Evolutionary conservation across 2,329 filamentous ascomycete species (phyloP).

Genomic region (Pestalotiopsis sp.): DNA sequence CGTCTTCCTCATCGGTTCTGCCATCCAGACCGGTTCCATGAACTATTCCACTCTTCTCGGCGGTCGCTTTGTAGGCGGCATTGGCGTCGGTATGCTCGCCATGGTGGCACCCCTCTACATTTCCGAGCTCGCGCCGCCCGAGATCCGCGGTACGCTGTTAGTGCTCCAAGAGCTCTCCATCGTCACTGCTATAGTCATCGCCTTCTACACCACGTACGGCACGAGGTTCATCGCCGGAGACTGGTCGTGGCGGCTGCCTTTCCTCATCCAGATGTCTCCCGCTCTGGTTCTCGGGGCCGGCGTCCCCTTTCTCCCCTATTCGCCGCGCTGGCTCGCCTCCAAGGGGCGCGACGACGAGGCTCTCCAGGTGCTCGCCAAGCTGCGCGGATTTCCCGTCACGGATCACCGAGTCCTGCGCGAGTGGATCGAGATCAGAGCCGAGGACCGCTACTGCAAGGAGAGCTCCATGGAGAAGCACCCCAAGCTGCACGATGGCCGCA

Average conservation of each 20-base stretch:
- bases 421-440: constrained; percentile 50
- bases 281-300: constrained; percentile 39
- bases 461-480: constrained; percentile 39
- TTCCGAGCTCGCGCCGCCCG: constrained; percentile 36
- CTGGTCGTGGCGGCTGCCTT: constrained; percentile 47
- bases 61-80: constrained; percentile 30
- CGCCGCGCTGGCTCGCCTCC: constrained; percentile 46
- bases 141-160: constrained; percentile 42
- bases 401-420: constrained; percentile 48
- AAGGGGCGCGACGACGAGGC: constrained; percentile 40
- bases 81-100: constrained; percentile 32
- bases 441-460: constrained; percentile 47
- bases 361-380: constrained; percentile 36
- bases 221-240: constrained; percentile 44
- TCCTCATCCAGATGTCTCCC: constrained; percentile 46
- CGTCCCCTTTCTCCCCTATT: constrained; percentile 47
- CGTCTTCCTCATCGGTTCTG: constrained; percentile 45
- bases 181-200: constrained; percentile 53
- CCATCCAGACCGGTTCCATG: constrained; percentile 35
- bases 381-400: constrained; percentile 41
- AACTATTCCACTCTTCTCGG: constrained; percentile 28
- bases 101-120: constrained; percentile 22
- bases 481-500: constrained; percentile 34
- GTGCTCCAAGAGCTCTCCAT: constrained; percentile 54
- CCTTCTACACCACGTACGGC: constrained; percentile 58